Evolutionary conservation across 163 green algal species (phyloP).

Genomic region (Dunaliella salina): DNA sequence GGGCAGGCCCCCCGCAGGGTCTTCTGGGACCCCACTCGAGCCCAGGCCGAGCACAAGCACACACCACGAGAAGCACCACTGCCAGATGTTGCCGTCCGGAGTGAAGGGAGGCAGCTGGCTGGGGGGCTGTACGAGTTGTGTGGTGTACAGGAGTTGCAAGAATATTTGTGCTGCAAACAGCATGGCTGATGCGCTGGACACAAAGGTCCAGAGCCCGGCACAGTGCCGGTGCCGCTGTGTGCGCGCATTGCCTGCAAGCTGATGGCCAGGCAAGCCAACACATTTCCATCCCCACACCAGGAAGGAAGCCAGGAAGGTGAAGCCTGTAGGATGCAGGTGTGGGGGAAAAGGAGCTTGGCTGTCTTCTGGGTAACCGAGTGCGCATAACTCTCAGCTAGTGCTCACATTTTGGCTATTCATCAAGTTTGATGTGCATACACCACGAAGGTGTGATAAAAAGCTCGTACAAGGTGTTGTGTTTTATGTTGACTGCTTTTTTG

Average conservation of each 20-base stretch:
- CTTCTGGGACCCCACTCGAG: not conserved
- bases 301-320: constrained; percentile 22
- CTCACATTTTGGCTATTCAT: no score
- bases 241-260: not conserved
- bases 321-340: not conserved
- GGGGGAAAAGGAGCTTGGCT: no score
- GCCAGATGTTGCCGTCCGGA: no score
- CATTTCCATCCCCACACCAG: constrained; percentile 25
- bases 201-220: not conserved
- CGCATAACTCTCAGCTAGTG: no score
- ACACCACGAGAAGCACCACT: no score
- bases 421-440: no score
- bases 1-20: not conserved
- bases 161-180: constrained; percentile 13
- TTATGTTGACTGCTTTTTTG: no score
- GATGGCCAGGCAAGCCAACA: constrained; percentile 4
- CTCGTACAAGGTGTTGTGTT: no score
- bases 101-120: not conserved
- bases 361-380: no score
- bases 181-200: not conserved
- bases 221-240: not conserved
- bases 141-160: constrained; percentile 28
- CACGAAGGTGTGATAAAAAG: no score
- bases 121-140: constrained; percentile 12
- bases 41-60: not conserved